These are phyloP conservation scores for Globisporangium abappressorium DNA, from an alignment of 352 stramenopile genomes.

Conservation along the genomic window DNA sequence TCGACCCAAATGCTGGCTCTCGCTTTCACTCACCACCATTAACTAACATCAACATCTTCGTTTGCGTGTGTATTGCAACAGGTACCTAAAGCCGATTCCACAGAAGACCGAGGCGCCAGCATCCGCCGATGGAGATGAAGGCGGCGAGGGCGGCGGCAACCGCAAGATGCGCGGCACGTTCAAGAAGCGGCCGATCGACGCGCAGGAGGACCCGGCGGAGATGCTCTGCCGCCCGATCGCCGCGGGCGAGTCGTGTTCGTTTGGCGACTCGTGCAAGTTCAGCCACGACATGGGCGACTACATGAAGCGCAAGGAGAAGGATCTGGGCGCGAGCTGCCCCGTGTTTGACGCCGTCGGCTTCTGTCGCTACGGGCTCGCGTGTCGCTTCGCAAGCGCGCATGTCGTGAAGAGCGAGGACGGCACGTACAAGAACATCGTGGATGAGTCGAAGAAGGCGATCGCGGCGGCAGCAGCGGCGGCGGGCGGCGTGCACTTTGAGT, in stretches of 20 bases:
- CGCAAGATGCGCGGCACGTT: constrained; percentile 53
- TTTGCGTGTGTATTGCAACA: constrained; percentile 16
- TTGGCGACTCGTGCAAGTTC: constrained; percentile 83
- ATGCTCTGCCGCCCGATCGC: constrained; percentile 66
- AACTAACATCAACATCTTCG: background rate
- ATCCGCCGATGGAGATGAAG: constrained; percentile 10
- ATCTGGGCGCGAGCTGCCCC: constrained; percentile 73
- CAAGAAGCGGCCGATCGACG: constrained; percentile 83
- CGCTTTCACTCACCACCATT: background rate
- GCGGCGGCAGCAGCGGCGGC: constrained; percentile 25
- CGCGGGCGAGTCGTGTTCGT: constrained; percentile 57
- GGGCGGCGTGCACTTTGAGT: constrained; percentile 43
- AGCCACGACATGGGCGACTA: constrained; percentile 81
- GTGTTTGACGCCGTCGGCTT: constrained; percentile 81
- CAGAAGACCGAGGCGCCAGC: constrained; percentile 17
- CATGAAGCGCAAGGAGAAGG: constrained; percentile 84
- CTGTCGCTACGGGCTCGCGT: constrained; percentile 92
- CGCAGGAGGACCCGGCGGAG: constrained; percentile 55
- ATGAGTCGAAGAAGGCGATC: constrained; percentile 27
- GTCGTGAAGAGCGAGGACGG: constrained; percentile 55
- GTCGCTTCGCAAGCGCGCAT: constrained; percentile 88
- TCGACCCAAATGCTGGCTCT: background rate
- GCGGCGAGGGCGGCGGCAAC: constrained; percentile 13
- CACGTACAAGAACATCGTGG: constrained; percentile 46
- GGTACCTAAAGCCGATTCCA: constrained; percentile 60